Evolutionary conservation across 306 rosid genomes (phyloP).

Genomic region (Carpinus viminea): DNA sequence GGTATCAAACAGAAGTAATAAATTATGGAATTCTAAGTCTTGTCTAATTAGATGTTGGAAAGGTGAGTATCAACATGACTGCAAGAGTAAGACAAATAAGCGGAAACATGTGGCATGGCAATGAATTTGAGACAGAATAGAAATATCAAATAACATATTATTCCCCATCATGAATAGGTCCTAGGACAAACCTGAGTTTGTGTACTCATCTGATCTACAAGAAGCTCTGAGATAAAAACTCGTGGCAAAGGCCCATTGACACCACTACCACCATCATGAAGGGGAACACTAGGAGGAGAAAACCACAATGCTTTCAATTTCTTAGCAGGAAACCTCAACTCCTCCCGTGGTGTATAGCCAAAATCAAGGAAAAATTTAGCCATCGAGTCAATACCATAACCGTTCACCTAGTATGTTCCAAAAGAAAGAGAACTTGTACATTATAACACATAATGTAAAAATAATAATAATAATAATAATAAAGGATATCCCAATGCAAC

Average conservation of each 20-base stretch:
- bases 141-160: background rate
- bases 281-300: conserved; percentile 68
- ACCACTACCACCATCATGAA: conserved; percentile 45
- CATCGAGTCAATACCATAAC: conserved; percentile 85
- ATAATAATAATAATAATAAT: no score
- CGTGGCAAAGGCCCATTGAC: conserved; percentile 81
- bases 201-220: conserved; percentile 85
- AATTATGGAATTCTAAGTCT: background rate
- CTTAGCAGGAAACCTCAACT: conserved; percentile 77
- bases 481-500: background rate
- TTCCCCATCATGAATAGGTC: conserved; percentile 1
- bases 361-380: conserved; percentile 77
- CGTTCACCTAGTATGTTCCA: conserved; percentile 58
- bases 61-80: no score
- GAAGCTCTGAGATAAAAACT: conserved; percentile 85
- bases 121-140: background rate
- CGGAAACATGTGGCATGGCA: background rate
- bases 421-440: conserved; percentile 3
- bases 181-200: conserved; percentile 64
- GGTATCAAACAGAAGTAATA: background rate
- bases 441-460: background rate
- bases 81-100: background rate
- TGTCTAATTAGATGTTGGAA: background rate
- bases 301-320: conserved; percentile 92
- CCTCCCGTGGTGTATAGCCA: conserved; percentile 70